phyloP scores from a whole-genome alignment of 2,329 filamentous ascomycete genomes.

The Cucurbitaria berberidis region DNA sequence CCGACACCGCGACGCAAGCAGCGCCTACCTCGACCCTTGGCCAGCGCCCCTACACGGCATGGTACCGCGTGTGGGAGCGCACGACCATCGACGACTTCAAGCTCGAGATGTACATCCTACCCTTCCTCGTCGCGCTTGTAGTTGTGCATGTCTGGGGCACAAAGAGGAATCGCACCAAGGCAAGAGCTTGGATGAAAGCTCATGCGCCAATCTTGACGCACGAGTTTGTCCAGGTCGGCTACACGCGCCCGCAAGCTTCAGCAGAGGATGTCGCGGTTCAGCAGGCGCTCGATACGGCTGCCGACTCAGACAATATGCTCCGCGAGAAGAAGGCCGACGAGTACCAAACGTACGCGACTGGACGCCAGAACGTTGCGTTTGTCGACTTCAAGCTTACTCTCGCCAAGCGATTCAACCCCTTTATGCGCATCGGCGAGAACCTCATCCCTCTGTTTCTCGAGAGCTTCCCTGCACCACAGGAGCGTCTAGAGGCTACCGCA shows the following conservation, averaged over 20 bases:
- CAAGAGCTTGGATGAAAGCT: constrained; percentile 78
- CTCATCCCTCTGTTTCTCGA: constrained; percentile 80
- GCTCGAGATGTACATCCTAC: constrained; percentile 81
- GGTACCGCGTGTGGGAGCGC: constrained; percentile 97
- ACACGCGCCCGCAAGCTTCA: constrained; percentile 52
- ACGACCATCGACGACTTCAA: constrained; percentile 83
- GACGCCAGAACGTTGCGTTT: constrained; percentile 91
- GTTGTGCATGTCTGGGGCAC: constrained; percentile 82
- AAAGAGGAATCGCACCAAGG: constrained; percentile 78
- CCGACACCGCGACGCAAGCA: constrained; percentile 41
- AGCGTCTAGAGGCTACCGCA: constrained; percentile 76
- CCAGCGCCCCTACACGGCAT: constrained; percentile 79
- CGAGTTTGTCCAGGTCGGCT: constrained; percentile 90
- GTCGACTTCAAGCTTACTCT: constrained; percentile 83
- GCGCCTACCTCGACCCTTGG: constrained; percentile 50
- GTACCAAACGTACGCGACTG: constrained; percentile 85
- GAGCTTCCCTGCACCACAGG: constrained; percentile 69
- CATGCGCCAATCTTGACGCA: constrained; percentile 73
- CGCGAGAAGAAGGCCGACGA: constrained; percentile 89
- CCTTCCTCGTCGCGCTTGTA: constrained; percentile 75
- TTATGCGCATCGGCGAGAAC: constrained; percentile 69
- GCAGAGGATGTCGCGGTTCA: constrained; percentile 51
- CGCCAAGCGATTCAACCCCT: constrained; percentile 85
- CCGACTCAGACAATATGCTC: constrained; percentile 66
- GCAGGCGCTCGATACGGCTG: constrained; percentile 48